Evolutionary conservation across 2,329 filamentous ascomycete species (phyloP), one percentile per base, ranked within the genome.

Genomic region (Trichoderma atroviride): DNA sequence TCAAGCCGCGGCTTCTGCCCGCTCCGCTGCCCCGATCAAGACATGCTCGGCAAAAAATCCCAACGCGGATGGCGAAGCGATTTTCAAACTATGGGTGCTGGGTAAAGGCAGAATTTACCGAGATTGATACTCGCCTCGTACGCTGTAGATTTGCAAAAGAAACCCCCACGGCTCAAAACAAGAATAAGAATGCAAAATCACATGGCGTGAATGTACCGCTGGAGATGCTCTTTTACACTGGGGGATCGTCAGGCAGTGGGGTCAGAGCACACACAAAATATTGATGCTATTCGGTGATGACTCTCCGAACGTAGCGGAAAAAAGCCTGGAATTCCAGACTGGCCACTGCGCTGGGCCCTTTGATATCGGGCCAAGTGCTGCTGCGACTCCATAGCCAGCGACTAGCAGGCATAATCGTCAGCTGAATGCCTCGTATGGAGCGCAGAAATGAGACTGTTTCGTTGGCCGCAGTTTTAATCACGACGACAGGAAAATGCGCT

Each of bases 181-280:
- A 40, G 40, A 43, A 43, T 43, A 43, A n/a, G 40, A 43, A 35
- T 35, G 13, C 11, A 5, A 40, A 43, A 43, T 43, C 40, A 43
- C 40, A 43, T 43, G 40, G 40, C 40, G 40, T 43, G 7, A 31
- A 57, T 65, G 62, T 52, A 22, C 43, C 64, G 31, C 64, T 50
- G 55, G 37, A 67, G 64, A 59, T 67, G 16, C n/a, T 52, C 29
- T 37, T 56, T 66, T 47, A 22, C 22, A 13, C 55, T 67, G 40
- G 64, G 57, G 55, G 64, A 59, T 60, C 43, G 40, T 4, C 40
- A 43, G 43, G 10, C 60, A 37, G 64, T 61, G 65, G 65, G 65
- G 65, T 61, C 40, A 43, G 16, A 43, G 16, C 40, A n/a, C 40
- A 56, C 64, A 40, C 60, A 33, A 33, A 11, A 22, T 1, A 22